Evolutionary conservation across 495 filamentous ascomycete genomes (phyloP), one percentile per base, ranked within the genome.

Genomic region (Xylaria nigripes): DNA sequence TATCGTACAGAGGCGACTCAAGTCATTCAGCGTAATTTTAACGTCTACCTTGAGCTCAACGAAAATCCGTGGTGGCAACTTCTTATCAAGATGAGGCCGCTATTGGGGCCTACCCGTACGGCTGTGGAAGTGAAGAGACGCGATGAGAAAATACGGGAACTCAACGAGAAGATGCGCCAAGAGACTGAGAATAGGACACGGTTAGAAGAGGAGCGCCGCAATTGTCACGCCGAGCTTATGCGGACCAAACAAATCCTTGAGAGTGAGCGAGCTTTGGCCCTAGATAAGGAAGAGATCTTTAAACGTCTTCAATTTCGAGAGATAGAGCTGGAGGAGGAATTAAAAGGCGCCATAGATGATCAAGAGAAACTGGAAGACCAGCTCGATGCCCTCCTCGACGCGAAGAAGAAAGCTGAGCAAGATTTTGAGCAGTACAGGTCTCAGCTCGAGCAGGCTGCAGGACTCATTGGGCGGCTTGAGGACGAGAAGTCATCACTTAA

Each of bases 281-380:
- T 99, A 7, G 94, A 99, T 68, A 99, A 97, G 64, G 94, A 99
- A 59, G 93, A 97, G 57, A 97, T 99, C 34, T 96, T 96, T 74
- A 93, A 91, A 65, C 81, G 94, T 16, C 76, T 96, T n/a, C 92
- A 96, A 63, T 66, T 85, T 32, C 83, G 92, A 22, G 93, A 97
- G 65, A 81, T 84, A 3, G 91, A 96, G 62, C 76, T 99, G 0
- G 84, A 80, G 16, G 94, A 99, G 61, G 96, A 97, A 70, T 75
- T 99, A 19, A 80, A 89, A 12, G 93, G 85, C 29, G 91, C 93
- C n/a, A 78, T 96, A 45, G 86, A 95, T 16, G 94, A 99, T 59
- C 93, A 97, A 68, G 94, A 97, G 63, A 82, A 81, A 27, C 80
- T 97, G 2, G 94, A 99, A 66, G 87, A 90, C 42, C 90, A 97